Conservation (phyloP, 306 rosid species). For the Herpetospermum pedunculosum region DNA sequence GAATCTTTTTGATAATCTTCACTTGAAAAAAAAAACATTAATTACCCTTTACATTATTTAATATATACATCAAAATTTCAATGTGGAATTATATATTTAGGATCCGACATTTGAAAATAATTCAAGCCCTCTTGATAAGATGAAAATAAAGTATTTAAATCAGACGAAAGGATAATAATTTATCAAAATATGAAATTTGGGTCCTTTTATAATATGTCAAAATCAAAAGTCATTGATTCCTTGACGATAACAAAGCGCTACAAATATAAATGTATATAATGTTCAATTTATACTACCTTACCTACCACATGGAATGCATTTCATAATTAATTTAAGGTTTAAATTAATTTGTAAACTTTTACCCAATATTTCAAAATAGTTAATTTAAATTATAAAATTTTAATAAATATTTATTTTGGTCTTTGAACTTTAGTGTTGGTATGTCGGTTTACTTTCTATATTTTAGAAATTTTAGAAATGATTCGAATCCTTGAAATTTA, state of each 20-base stretch:
- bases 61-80: not conserved
- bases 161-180: not conserved
- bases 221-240: not conserved
- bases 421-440: no score
- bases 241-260: not conserved
- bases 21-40: not conserved
- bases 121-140: not conserved
- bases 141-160: not conserved
- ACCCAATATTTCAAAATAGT: no score
- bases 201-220: not conserved
- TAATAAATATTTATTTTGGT: no score
- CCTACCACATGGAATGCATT: no score
- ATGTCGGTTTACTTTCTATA: no score
- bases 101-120: not conserved
- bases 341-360: no score
- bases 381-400: no score
- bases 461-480: no score
- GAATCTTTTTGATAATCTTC: no score
- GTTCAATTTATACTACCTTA: no score
- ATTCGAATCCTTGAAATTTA: no score
- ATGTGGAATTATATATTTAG: not conserved
- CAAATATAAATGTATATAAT: no score
- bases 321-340: not conserved
- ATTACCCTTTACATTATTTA: not conserved
- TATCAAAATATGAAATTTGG: not conserved